A percentile compares a stretch with the other conserved stretches of the same genome.
Conservation (phyloP, 1,139 yeast species). For the Debaryomyces nepalensis region DNA sequence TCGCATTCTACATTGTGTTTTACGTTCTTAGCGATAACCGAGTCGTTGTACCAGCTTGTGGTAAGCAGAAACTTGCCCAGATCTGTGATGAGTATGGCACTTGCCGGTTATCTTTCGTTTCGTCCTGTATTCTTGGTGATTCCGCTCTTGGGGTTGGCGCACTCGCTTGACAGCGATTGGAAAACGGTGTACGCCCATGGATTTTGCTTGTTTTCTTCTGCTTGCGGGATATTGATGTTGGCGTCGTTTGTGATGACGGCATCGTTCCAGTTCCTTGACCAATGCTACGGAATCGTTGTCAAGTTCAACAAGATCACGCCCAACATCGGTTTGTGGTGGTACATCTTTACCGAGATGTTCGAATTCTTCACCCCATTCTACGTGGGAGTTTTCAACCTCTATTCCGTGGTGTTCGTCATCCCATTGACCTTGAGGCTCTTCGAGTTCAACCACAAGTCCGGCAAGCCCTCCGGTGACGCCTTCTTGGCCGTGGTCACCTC, state of each 20-base stretch:
- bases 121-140: slow-evolving; percentile 62
- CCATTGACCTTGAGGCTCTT: slow-evolving; percentile 76
- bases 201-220: slow-evolving; percentile 28
- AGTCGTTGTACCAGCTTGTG: slow-evolving; percentile 54
- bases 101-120: slow-evolving; percentile 67
- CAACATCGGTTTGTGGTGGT: slow-evolving; percentile 98
- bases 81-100: slow-evolving; percentile 59
- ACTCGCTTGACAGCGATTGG: slow-evolving; percentile 21
- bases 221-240: slow-evolving; percentile 39
- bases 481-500: slow-evolving; percentile 68
- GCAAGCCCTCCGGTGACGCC: slow-evolving; percentile 47
- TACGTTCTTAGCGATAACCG: slow-evolving; percentile 59
- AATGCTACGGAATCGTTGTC: slow-evolving; percentile 66
- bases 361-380: slow-evolving; percentile 86
- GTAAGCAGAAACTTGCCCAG: slow-evolving; percentile 42
- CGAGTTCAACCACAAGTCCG: slow-evolving; percentile 24
- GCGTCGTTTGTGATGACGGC: slow-evolving; percentile 38
- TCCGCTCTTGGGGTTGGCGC: slow-evolving; percentile 54
- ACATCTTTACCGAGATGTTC: slow-evolving; percentile 93
- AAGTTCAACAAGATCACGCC: slow-evolving; percentile 74
- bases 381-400: slow-evolving; percentile 80
- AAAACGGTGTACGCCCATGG: slow-evolving; percentile 30
- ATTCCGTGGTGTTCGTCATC: slow-evolving; percentile 64
- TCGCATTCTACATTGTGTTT: slow-evolving; percentile 71
- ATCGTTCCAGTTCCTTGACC: slow-evolving; percentile 53